Evolutionary conservation across 208 protist genomes (phyloP), one percentile per base, ranked within the genome.

Genomic region (Crithidia brevicula): DNA sequence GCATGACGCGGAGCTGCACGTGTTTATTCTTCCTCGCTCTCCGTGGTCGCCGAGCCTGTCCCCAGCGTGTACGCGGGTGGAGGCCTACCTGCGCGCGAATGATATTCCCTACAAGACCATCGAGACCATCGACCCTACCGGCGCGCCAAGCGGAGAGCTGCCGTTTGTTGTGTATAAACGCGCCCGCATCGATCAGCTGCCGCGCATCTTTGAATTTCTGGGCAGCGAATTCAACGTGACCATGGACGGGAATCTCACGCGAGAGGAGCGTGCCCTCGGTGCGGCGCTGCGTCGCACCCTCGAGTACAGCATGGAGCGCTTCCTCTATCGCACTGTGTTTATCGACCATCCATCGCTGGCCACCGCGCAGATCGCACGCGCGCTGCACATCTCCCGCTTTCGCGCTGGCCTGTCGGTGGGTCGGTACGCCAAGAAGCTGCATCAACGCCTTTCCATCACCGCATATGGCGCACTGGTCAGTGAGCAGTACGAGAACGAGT

Each of bases 41-140:
- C 62, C 71, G 6, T 70, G 81, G 38, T 75, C 79, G 22, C 84
- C 84, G 8, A 86, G 80, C 25, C 45, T 91, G 4, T 87, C 77
- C 0, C 47, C 68, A n/a, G 57, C 72, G 30, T 88, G 84, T 72
- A 79, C 73, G 11, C 67, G 67, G 1, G 70, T 91, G 0, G 88
- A 93, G 60, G 72, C 82, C 7, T 87, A 82, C 58, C 66, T 89
- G 33, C 83, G 84, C 15, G 70, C 83, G 18, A 77, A 79, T 40
- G 57, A 72, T 23, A 84, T 93, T 16, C 81, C 83, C 15, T 88
- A 91, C 67, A 74, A 69, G 51, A 65, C 66, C 7, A 68, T 89
- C 28, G 64, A 74, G 30, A 74, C 81, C 9, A 64, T 66, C 13
- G 75, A 91, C 51, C 36, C 77, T 1, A 52, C 46, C 38, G 57